phyloP scores from a whole-genome alignment of 495 filamentous ascomycete genomes.

The Aspergillus incahuasiensis region DNA sequence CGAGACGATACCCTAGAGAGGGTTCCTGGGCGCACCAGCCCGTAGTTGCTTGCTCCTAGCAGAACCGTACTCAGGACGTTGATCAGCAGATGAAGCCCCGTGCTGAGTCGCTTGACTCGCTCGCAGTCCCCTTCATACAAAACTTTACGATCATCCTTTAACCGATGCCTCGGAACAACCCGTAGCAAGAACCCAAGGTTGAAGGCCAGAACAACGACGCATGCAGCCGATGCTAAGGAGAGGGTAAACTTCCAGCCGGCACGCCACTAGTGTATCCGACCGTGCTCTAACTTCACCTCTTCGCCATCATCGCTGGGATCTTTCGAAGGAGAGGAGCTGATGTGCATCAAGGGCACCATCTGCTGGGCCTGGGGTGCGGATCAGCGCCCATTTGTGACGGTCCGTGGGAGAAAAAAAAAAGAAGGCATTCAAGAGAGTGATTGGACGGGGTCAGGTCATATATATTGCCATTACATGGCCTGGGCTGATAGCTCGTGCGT shows the following conservation, averaged over 20 bases:
- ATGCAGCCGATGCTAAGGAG: background rate
- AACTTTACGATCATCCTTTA: background rate
- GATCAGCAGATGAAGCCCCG: conserved; percentile 4
- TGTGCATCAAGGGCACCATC: too few relatives aligned
- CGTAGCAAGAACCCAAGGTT: conserved; percentile 3
- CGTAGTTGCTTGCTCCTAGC: conserved; percentile 4
- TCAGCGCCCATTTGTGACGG: too few relatives aligned
- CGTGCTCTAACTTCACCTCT: too few relatives aligned
- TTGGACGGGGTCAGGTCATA: too few relatives aligned
- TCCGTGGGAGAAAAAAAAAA: too few relatives aligned
- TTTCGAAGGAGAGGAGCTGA: too few relatives aligned
- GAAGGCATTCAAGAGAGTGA: too few relatives aligned
- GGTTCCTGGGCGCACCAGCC: conserved; percentile 4
- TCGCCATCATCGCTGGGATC: too few relatives aligned
- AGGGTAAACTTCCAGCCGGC: background rate
- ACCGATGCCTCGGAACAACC: background rate
- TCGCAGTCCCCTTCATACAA: conserved; percentile 6
- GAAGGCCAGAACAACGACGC: background rate
- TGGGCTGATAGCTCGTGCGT: too few relatives aligned
- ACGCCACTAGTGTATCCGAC: background rate
- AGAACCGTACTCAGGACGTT: conserved; percentile 7
- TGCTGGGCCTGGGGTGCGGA: too few relatives aligned
- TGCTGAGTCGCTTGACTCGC: background rate
- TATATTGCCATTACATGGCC: too few relatives aligned
- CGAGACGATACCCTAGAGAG: too few relatives aligned